A percentile compares a stretch with the other conserved stretches of the same genome.
These are phyloP conservation scores for Hypoxylon sp. DNA, from an alignment of 2,329 filamentous ascomycete species.

Conservation along the genomic window DNA sequence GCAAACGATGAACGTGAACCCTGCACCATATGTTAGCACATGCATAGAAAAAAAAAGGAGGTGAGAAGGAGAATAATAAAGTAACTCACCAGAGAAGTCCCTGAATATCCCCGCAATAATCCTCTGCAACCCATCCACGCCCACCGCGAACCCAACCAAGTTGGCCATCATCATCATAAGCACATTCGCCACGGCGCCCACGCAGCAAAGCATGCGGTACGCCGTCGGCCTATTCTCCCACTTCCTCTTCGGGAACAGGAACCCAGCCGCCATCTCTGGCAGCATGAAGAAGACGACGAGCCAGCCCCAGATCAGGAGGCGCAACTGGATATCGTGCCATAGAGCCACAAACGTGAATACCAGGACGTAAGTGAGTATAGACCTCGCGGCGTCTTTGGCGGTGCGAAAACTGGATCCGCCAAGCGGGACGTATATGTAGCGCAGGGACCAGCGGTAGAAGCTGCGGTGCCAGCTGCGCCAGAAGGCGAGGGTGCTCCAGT, in stretches of 20 bases:
- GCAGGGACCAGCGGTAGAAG: slow-evolving; percentile 94
- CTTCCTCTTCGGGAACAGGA: slow-evolving; percentile 79
- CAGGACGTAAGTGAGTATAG: slow-evolving; percentile 81
- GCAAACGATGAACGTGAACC: slow-evolving; percentile 78
- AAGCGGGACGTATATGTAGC: slow-evolving; percentile 94
- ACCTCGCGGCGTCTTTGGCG: slow-evolving; percentile 65
- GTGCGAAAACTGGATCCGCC: slow-evolving; percentile 75
- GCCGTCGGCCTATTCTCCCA: slow-evolving; percentile 78
- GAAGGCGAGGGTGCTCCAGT: slow-evolving; percentile 90
- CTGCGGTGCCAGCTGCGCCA: slow-evolving; percentile 97
- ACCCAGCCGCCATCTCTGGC: slow-evolving; percentile 82
- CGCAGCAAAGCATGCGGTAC: slow-evolving; percentile 84
- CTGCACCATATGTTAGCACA: slow-evolving; percentile 56
- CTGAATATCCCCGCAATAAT: slow-evolving; percentile 82
- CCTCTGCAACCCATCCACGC: slow-evolving; percentile 85
- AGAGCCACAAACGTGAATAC: slow-evolving; percentile 98
- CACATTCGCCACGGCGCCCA: slow-evolving; percentile 86
- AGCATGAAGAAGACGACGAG: slow-evolving; percentile 93
- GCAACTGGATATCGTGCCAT: slow-evolving; percentile 97
- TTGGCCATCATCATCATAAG: slow-evolving; percentile 98
- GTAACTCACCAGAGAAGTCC: slow-evolving; percentile 74
- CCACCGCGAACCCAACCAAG: slow-evolving; percentile 93
- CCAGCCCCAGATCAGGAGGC: slow-evolving; percentile 96
- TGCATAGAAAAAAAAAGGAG: background rate
- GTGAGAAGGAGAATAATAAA: slow-evolving; percentile 17